Evolutionary conservation across 768 basidiomycete genomes (phyloP).

Genomic region (Suillus subalutaceus): DNA sequence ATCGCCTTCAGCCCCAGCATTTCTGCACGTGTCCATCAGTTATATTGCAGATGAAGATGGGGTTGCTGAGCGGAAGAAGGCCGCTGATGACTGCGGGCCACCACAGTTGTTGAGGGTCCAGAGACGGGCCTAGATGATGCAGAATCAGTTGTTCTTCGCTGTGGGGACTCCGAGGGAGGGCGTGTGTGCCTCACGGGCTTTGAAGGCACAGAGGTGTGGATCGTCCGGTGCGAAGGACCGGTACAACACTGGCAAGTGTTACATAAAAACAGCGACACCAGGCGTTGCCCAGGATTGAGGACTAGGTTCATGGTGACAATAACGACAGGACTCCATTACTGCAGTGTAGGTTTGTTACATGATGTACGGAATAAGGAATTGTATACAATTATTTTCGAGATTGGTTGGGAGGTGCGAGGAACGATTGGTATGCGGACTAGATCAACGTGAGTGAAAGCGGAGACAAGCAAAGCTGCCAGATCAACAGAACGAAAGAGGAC

Average conservation of each 20-base stretch:
- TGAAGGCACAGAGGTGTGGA: conserved; percentile 56
- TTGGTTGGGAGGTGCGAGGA: neutral
- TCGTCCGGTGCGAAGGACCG: conserved; percentile 59
- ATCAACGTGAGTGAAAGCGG: conserved; percentile 17
- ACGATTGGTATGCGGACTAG: conserved; percentile 15
- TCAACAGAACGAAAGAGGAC: neutral
- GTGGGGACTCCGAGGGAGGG: conserved; percentile 20
- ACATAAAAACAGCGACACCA: conserved; percentile 29
- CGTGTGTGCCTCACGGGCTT: conserved; percentile 44
- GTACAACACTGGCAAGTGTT: conserved; percentile 61
- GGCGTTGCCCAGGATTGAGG: neutral
- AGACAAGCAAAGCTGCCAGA: neutral
- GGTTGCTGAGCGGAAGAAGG: conserved; percentile 50
- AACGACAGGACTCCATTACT: neutral
- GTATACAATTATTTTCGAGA: neutral
- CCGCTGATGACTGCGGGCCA: conserved; percentile 45
- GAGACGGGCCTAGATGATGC: conserved; percentile 28
- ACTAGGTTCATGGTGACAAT: neutral
- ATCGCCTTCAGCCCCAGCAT: conserved; percentile 54
- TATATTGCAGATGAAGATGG: conserved; percentile 74
- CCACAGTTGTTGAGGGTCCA: conserved; percentile 34
- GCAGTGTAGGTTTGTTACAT: conserved; percentile 2
- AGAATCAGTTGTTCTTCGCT: conserved; percentile 28
- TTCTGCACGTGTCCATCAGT: conserved; percentile 74
- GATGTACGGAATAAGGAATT: neutral